phyloP scores from a whole-genome alignment of 495 filamentous ascomycete genomes.

The Penicillium atrosanguineum region DNA sequence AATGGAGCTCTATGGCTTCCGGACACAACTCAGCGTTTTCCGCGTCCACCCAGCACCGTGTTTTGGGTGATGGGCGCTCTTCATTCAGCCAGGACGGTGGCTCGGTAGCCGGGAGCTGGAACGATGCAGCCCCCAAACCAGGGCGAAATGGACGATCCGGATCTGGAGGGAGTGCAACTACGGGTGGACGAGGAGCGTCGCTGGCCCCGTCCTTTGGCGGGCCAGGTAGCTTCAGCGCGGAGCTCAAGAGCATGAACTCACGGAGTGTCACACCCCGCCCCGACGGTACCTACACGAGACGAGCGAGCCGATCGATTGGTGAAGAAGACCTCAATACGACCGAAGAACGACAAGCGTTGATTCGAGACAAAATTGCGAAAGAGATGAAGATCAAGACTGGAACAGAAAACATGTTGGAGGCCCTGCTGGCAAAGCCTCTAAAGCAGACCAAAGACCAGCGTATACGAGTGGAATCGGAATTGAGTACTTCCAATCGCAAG shows the following conservation, averaged over 20 bases:
- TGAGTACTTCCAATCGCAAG: conserved; percentile 86
- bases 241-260: conserved; percentile 73
- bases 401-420: conserved; percentile 95
- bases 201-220: conserved; percentile 63
- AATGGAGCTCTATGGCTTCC: conserved; percentile 52
- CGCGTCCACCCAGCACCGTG: conserved; percentile 66
- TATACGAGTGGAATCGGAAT: conserved; percentile 80
- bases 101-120: conserved; percentile 46
- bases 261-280: conserved; percentile 67
- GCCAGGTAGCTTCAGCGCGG: conserved; percentile 91
- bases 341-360: conserved; percentile 70
- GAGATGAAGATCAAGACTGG: conserved; percentile 97
- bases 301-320: conserved; percentile 64
- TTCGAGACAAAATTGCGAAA: conserved; percentile 81
- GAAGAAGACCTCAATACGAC: conserved; percentile 55
- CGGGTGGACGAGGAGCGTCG: conserved; percentile 59
- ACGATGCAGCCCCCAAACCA: conserved; percentile 40
- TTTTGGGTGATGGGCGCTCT: conserved; percentile 55
- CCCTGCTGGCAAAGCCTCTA: conserved; percentile 86
- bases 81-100: conserved; percentile 55
- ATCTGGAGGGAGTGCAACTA: conserved; percentile 59
- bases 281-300: conserved; percentile 53
- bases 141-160: conserved; percentile 51
- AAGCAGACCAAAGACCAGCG: conserved; percentile 95
- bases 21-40: conserved; percentile 53